A percentile compares a stretch with the other conserved stretches of the same genome.
These are phyloP conservation scores for Telopea speciosissima DNA, from an alignment of 177 flowering plant genomes.

Conservation along the genomic window DNA sequence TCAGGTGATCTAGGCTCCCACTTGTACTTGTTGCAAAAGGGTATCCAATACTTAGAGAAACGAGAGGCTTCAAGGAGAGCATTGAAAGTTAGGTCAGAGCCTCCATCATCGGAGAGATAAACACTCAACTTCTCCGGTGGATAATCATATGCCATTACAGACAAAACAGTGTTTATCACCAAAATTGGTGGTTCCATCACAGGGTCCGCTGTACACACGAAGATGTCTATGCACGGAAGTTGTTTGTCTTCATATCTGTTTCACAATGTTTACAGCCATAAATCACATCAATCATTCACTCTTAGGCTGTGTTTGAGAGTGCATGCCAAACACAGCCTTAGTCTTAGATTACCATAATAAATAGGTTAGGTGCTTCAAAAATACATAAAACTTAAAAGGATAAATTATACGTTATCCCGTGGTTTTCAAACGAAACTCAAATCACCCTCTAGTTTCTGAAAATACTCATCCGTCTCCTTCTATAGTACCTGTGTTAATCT, in stretches of 20 bases:
- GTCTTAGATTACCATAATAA: too few relatives aligned
- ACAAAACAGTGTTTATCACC: conserved; percentile 37
- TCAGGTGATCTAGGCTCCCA: conserved; percentile 35
- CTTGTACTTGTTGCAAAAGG: conserved; percentile 38
- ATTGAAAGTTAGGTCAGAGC: conserved; percentile 39
- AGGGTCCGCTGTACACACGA: conserved; percentile 49
- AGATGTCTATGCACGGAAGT: conserved; percentile 35
- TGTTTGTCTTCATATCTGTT: conserved; percentile 22
- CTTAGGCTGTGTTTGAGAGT: too few relatives aligned
- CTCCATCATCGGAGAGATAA: conserved; percentile 47
- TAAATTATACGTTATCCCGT: too few relatives aligned
- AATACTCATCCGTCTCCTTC: too few relatives aligned
- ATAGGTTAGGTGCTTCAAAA: too few relatives aligned
- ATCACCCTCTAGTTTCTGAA: too few relatives aligned
- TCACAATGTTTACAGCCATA: too few relatives aligned
- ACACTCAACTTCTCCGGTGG: conserved; percentile 37
- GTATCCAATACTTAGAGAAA: conserved; percentile 36
- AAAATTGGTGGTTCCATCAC: conserved; percentile 34
- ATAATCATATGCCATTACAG: conserved; percentile 42
- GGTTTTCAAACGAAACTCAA: too few relatives aligned
- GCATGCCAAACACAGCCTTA: too few relatives aligned
- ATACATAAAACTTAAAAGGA: too few relatives aligned
- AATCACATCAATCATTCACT: too few relatives aligned
- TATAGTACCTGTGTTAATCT: too few relatives aligned
- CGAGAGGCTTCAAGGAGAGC: conserved; percentile 38